Conservation (phyloP, 768 basidiomycete species). For the Phanerochaete carnosa region DNA sequence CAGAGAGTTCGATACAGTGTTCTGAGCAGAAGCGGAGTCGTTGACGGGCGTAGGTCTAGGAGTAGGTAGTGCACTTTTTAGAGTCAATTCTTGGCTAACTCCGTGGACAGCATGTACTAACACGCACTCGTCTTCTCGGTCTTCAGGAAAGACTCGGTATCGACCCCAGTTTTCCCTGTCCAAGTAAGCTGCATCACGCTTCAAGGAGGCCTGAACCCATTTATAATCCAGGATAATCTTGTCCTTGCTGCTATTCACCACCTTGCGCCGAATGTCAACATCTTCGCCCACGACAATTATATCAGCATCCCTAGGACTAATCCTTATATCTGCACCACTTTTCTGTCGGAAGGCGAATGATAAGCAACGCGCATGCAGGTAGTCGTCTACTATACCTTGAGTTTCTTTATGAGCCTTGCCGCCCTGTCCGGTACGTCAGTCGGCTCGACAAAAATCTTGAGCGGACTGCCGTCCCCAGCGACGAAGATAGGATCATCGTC, state of each 20-base stretch:
- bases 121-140: slow-evolving; percentile 9
- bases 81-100: not conserved
- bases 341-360: not conserved
- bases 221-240: slow-evolving; percentile 48
- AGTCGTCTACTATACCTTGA: not conserved
- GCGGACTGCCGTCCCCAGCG: not conserved
- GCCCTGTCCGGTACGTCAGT: not conserved
- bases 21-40: not conserved
- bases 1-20: not conserved
- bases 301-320: slow-evolving; percentile 9
- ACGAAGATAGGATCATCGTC: not conserved
- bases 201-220: slow-evolving; percentile 51
- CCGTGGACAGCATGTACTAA: not conserved
- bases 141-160: slow-evolving; percentile 3
- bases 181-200: slow-evolving; percentile 41
- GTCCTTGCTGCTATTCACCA: slow-evolving; percentile 36
- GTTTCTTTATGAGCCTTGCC: not conserved
- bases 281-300: slow-evolving; percentile 59
- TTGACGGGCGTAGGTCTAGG: not conserved
- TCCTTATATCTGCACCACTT: not conserved
- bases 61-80: not conserved
- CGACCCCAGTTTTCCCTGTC: slow-evolving; percentile 35
- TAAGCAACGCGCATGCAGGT: not conserved
- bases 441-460: not conserved
- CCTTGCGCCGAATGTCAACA: slow-evolving; percentile 53